Evolutionary conservation across 495 filamentous ascomycete species (phyloP), one percentile per base, ranked within the genome.

Genomic region (Platismatia glauca): DNA sequence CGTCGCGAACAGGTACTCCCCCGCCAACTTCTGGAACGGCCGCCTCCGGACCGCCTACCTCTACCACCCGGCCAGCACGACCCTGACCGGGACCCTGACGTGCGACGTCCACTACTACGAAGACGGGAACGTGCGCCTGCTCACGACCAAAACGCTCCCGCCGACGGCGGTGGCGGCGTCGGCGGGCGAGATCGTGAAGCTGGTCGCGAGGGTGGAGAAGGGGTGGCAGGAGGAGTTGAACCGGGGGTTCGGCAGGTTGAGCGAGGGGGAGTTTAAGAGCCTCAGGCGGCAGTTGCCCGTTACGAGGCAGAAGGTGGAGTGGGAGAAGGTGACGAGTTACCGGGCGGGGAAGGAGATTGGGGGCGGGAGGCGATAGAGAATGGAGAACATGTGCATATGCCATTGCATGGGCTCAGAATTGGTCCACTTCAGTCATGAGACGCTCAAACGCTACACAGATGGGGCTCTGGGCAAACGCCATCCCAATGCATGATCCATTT

Each of bases 31-130:
- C 81, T 99, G 95, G 89, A 97, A 96, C 77, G 95, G 95, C 55
- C 89, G 95, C 62, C 97, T 92, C 87, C 90, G 95, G 63, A 89
- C 90, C 46, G 81, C 86, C 57, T 97, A 97, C 77, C 82, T 87
- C 72, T 87, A 88, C 75, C 78, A 80, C 64, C 87, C 87, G 15
- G 75, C 84, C 8, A 84, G 76, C 59, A 82, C 71, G 71, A 81
- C 73, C 53, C 76, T 92, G 16, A 78, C 81, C 15, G 89, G 89
- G 59, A 78, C 75, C 59, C 82, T 92, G 71, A 88, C 88, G 67
- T 87, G 91, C 38, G 89, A 94, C 71, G 93, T 99, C 53, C 95
- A 99, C 80, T 99, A 99, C 82, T 99, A 97, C 80, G 95, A 99
- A 76, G 95, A 99, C 75, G 95, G 95, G 46, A 99, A 99, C 70